Evolutionary conservation across 2,329 filamentous ascomycete species (phyloP), one percentile per base, ranked within the genome.

Genomic region (Colletotrichum spaethianum): DNA sequence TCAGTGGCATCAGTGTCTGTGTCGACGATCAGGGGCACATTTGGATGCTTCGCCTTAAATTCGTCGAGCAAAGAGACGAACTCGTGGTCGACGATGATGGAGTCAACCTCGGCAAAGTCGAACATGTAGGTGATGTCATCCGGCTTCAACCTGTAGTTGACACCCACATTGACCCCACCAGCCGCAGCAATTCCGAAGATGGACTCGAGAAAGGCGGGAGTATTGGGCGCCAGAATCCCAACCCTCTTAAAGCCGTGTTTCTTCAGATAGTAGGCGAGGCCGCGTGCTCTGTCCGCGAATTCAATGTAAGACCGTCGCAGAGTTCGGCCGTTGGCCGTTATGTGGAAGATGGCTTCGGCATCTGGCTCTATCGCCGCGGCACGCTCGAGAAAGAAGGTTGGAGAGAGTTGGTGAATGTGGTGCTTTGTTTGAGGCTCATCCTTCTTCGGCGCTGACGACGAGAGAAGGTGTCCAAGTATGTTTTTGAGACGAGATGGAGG

Each of bases 81-180:
- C 81, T 99, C 96, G 38, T 90, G 85, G 78, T 99, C 96, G 4
- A 93, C 94, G 68, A 99, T 92, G 75, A 99, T 94, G 63, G 90
- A 86, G 78, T 99, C 96, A 0, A 94, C 95, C 69, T 97, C 94
- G 8, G 93, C 91, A 83, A 95, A 96, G 50, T 92, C 90, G 78
- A 99, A 94, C 73, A 98, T 97, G 81, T 98, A 99, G 26, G 89
- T 86, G 70, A 99, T 92, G 78, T 99, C 96, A 73, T 95, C 94
- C 44, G 89, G 86, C 80, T 96, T 96, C 56, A 98, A 84, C 73
- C 87, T 80, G 77, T 89, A 89, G 77, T 91, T 91, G 36, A 82
- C 88, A 1, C 88, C 88, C 64, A 98, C 93, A 73, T 95, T 91
- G 31, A 97, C 89, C 9, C 88, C 93, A 28, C 94, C 94, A 0